Conservation (phyloP, 106 monocot species). For the Iris macrosiphon region DNA sequence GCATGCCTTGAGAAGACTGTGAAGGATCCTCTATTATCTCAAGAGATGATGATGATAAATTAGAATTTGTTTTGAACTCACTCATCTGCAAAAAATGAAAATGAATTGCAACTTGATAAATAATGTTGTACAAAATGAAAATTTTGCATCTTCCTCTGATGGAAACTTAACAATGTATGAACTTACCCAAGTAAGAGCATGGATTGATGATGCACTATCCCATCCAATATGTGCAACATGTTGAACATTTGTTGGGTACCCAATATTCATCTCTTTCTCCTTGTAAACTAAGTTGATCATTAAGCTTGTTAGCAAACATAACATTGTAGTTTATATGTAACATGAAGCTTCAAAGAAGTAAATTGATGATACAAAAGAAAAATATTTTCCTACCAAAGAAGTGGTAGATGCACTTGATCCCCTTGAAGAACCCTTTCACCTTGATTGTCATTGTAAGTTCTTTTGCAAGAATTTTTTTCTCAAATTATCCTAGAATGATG, state of each 20-base stretch:
- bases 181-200: conserved; percentile 66
- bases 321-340: background rate
- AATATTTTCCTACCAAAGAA: conserved; percentile 77
- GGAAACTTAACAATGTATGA: background rate
- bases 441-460: conserved; percentile 27
- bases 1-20: conserved; percentile 28
- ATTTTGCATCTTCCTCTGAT: background rate
- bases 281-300: conserved; percentile 37
- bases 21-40: conserved; percentile 25
- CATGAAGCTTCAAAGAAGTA: background rate
- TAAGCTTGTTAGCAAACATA: background rate
- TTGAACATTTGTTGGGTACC: conserved; percentile 71
- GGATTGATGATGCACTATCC: conserved; percentile 25
- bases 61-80: conserved; percentile 34
- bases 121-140: background rate
- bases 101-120: too few relatives aligned
- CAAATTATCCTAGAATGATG: too few relatives aligned
- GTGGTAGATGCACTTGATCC: conserved; percentile 59
- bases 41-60: conserved; percentile 35
- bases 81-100: conserved; percentile 31
- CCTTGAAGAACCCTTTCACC: conserved; percentile 75
- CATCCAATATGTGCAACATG: conserved; percentile 75
- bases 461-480: too few relatives aligned
- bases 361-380: too few relatives aligned
- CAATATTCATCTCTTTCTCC: conserved; percentile 81